A percentile compares a stretch with the other conserved stretches of the same genome.
phyloP scores from a whole-genome alignment of 73 alveolate species.

The Stentor coeruleus region DNA sequence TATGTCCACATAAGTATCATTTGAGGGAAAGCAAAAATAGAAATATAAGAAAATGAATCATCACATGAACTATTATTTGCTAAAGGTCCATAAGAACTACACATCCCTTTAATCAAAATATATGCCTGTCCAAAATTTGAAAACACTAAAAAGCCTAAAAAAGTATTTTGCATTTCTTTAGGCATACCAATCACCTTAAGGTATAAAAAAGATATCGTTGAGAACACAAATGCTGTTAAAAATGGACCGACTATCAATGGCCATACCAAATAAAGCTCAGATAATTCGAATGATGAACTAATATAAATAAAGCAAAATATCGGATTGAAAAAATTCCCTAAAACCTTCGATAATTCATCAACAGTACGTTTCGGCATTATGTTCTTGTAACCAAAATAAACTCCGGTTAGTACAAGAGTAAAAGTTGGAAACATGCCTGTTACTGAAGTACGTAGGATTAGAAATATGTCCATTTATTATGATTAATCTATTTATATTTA shows the following conservation, averaged over 20 bases:
- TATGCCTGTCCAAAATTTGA: background rate
- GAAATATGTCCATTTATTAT: background rate
- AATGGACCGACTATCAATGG: background rate
- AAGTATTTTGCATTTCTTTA: background rate
- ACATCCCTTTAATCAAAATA: background rate
- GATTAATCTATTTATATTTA: too few relatives aligned
- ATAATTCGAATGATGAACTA: background rate
- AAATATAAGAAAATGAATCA: background rate
- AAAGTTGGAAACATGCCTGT: background rate
- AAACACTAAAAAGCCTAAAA: background rate
- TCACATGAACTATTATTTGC: background rate
- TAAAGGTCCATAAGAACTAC: conserved; percentile 10
- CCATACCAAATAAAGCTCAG: background rate
- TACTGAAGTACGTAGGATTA: background rate
- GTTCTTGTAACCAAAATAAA: background rate
- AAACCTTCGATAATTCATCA: background rate
- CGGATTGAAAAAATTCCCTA: background rate
- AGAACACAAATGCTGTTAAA: background rate
- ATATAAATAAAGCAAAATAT: too few relatives aligned
- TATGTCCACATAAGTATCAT: background rate
- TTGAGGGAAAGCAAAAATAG: background rate
- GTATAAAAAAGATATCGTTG: background rate
- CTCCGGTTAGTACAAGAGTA: background rate
- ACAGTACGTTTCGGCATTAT: background rate
- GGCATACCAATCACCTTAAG: background rate